phyloP scores from a whole-genome alignment of 148 eudicot species.

The Suaeda aralocaspica region DNA sequence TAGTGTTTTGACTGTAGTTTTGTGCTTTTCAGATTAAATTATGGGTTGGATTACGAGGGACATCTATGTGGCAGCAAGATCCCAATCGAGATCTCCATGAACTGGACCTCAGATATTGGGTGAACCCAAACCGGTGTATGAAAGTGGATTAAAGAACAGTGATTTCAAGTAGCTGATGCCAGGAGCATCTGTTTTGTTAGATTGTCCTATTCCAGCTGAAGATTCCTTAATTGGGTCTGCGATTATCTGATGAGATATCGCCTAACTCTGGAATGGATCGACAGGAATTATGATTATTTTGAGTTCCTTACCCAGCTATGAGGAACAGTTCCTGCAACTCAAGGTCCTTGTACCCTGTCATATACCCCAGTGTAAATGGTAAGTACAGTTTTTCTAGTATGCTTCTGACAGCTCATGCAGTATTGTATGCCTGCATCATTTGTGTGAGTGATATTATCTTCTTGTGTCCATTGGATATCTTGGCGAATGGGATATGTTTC shows the following conservation, averaged over 20 bases:
- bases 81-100: constrained; percentile 64
- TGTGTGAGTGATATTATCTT: background rate
- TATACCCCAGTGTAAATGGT: constrained; percentile 97
- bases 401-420: background rate
- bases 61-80: constrained; percentile 85
- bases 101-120: constrained; percentile 82
- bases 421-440: background rate
- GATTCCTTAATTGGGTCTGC: constrained; percentile 95
- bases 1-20: background rate
- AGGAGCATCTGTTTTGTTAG: constrained; percentile 81
- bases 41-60: constrained; percentile 92
- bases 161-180: constrained; percentile 64
- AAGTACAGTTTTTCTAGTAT: constrained; percentile 10
- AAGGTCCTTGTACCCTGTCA: constrained; percentile 95
- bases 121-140: constrained; percentile 89
- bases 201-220: constrained; percentile 87
- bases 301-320: constrained; percentile 75
- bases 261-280: constrained; percentile 70
- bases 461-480: background rate
- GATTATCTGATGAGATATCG: constrained; percentile 89
- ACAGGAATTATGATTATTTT: constrained; percentile 81
- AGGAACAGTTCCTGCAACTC: constrained; percentile 95
- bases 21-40: constrained; percentile 52
- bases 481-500: background rate
- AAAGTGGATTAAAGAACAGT: constrained; percentile 63